Conservation (phyloP, 352 stramenopile genomes). For the Phytophthora quininea region DNA sequence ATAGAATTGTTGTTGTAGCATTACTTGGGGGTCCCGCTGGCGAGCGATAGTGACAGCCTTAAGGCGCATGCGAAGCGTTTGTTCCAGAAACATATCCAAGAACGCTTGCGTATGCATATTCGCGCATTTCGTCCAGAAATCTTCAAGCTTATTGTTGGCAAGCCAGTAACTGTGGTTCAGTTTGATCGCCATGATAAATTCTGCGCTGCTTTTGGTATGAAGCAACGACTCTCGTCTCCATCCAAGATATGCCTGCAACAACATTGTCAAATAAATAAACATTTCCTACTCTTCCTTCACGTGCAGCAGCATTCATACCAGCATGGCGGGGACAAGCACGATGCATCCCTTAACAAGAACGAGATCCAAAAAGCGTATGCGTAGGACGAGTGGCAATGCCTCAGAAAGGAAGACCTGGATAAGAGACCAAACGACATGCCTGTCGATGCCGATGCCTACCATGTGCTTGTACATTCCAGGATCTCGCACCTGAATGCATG, state of each 20-base stretch:
- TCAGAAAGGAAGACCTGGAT: constrained; percentile 43
- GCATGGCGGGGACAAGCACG: constrained; percentile 45
- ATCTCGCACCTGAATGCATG: constrained; percentile 42
- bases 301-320: constrained; percentile 26
- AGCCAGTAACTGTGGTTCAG: constrained; percentile 43
- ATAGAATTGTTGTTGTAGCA: constrained; percentile 37
- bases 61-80: constrained; percentile 38
- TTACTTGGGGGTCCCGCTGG: constrained; percentile 29
- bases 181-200: constrained; percentile 33
- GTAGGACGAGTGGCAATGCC: constrained; percentile 41
- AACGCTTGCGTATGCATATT: constrained; percentile 45
- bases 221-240: constrained; percentile 45
- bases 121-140: constrained; percentile 49
- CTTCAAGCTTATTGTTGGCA: constrained; percentile 45
- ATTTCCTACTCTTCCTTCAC: neutral
- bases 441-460: constrained; percentile 33
- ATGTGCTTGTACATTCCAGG: constrained; percentile 50
- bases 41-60: constrained; percentile 43
- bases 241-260: constrained; percentile 36
- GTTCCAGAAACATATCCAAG: constrained; percentile 38
- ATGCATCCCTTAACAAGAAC: constrained; percentile 51
- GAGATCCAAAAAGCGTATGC: constrained; percentile 54
- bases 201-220: constrained; percentile 18
- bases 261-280: neutral
- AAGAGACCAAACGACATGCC: constrained; percentile 44